Conservation (phyloP, 2,329 filamentous ascomycete genomes). For the Fusarium domesticum region DNA sequence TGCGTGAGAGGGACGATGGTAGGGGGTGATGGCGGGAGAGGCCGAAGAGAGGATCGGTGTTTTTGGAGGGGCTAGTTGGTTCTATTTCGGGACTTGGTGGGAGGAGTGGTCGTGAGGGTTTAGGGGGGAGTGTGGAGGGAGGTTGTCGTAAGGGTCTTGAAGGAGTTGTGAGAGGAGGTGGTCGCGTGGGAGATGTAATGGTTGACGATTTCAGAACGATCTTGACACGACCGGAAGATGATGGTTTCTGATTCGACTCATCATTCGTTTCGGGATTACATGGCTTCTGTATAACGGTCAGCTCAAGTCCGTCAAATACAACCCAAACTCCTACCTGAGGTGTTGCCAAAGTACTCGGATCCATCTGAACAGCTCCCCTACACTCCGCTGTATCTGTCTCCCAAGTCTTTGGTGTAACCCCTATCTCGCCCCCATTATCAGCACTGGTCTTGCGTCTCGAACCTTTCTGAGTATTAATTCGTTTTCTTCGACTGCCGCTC, state of each 20-base stretch:
- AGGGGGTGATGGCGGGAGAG: conserved; percentile 15
- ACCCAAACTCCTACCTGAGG: not conserved
- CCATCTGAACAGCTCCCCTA: not conserved
- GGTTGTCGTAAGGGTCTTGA: not conserved
- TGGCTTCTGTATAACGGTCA: not conserved
- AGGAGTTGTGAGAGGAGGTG: not conserved
- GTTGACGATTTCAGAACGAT: conserved; percentile 2
- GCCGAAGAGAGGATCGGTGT: conserved; percentile 21
- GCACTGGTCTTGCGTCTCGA: conserved; percentile 8
- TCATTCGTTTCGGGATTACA: not conserved
- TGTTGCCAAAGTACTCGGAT: not conserved
- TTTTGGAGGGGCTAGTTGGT: conserved; percentile 5
- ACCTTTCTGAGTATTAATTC: conserved; percentile 2
- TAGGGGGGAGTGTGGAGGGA: not conserved
- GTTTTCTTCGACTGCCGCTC: conserved; percentile 4
- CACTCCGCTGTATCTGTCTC: too few relatives aligned
- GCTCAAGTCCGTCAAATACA: too few relatives aligned
- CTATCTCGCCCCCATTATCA: not conserved
- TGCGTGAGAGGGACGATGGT: conserved; percentile 3
- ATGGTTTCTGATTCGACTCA: not conserved
- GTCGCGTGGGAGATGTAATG: not conserved
- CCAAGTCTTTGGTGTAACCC: not conserved
- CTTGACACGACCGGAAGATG: conserved; percentile 9
- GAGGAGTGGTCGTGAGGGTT: not conserved
- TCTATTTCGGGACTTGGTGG: not conserved